Evolutionary conservation across 805 yeast genomes (phyloP).

Genomic region (Debaryomyces prosopidis): DNA sequence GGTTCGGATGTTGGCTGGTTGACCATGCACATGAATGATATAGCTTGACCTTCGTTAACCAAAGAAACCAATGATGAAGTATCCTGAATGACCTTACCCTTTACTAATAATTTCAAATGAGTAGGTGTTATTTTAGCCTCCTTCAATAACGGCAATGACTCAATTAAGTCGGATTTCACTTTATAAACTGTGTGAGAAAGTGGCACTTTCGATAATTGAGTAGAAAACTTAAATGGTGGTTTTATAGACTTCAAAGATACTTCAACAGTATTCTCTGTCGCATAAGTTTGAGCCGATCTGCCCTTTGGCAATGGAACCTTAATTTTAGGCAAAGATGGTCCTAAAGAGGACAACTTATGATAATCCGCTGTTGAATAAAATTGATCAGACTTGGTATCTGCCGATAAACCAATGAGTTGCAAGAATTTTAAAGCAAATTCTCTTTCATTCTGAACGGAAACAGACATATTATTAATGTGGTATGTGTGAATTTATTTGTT

Average conservation of each 20-base stretch:
- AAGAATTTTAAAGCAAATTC: constrained; percentile 52
- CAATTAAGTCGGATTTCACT: constrained; percentile 38
- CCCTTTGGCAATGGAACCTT: constrained; percentile 31
- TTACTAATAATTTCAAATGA: constrained; percentile 53
- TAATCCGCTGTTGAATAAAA: constrained; percentile 35
- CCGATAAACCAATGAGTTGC: constrained; percentile 46
- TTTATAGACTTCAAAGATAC: constrained; percentile 63
- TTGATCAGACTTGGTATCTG: constrained; percentile 31
- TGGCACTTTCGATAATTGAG: constrained; percentile 22
- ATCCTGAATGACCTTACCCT: constrained; percentile 65
- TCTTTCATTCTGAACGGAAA: constrained; percentile 26
- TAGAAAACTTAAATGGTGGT: constrained; percentile 63
- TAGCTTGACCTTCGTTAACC: constrained; percentile 21
- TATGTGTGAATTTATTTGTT: background rate
- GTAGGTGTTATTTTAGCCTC: constrained; percentile 30
- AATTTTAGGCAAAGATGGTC: constrained; percentile 52
- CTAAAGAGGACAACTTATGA: constrained; percentile 29
- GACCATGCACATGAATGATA: constrained; percentile 47
- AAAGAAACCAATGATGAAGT: constrained; percentile 36
- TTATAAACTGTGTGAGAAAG: constrained; percentile 33
- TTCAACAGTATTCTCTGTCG: constrained; percentile 14
- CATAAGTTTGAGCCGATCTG: background rate
- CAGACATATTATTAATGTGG: constrained; percentile 5
- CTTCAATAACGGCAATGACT: constrained; percentile 23
- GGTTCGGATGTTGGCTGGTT: constrained; percentile 16